Conservation (phyloP, 257 asterid genomes). For the Jasminum sambac region DNA sequence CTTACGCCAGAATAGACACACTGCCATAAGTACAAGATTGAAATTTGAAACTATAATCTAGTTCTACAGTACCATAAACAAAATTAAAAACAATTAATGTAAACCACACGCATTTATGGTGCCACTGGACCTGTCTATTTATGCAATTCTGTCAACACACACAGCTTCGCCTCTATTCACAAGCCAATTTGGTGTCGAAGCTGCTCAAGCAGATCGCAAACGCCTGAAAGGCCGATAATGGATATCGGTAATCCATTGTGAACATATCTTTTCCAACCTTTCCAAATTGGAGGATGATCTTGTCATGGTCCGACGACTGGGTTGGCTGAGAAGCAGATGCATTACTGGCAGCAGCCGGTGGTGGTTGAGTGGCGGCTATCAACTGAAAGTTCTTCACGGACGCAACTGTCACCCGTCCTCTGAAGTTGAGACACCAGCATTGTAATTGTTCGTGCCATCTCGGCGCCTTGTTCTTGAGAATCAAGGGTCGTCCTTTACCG, state of each 20-base stretch:
- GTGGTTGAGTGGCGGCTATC: conserved; percentile 47
- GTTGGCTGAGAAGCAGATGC: conserved; percentile 38
- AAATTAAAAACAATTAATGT: neutral
- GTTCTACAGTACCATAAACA: neutral
- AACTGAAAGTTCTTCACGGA: conserved; percentile 73
- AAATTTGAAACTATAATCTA: neutral
- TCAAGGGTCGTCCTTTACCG: conserved; percentile 43
- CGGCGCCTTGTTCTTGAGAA: conserved; percentile 66
- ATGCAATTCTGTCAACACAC: conserved; percentile 3
- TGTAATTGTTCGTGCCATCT: conserved; percentile 74
- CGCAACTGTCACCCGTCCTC: conserved; percentile 74
- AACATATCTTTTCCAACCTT: conserved; percentile 71
- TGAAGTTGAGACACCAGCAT: conserved; percentile 72
- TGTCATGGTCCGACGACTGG: conserved; percentile 47
- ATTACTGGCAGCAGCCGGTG: neutral
- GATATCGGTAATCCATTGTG: conserved; percentile 73
- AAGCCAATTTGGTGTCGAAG: conserved; percentile 78
- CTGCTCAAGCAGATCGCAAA: conserved; percentile 75
- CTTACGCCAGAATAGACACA: neutral
- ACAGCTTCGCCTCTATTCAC: conserved; percentile 44
- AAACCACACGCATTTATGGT: neutral
- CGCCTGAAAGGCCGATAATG: conserved; percentile 72
- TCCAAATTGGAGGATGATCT: conserved; percentile 65
- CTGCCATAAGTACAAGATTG: neutral
- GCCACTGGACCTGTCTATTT: neutral